Conservation (phyloP, 1,284 basidiomycete species). For the Kwoniella shivajii region DNA sequence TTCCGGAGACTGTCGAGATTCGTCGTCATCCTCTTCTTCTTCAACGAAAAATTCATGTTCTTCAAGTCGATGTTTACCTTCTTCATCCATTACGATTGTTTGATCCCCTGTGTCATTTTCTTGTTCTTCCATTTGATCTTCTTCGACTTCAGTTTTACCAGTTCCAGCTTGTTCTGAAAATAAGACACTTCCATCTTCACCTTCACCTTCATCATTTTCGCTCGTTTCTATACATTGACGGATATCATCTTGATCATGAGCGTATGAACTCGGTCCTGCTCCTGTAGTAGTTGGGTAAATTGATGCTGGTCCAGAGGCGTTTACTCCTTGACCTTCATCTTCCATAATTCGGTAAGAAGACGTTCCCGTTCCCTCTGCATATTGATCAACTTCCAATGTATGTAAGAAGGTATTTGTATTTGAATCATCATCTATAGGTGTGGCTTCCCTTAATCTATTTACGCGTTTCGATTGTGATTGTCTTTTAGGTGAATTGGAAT, state of each 20-base stretch:
- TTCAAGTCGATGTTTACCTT: not conserved
- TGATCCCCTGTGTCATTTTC: not conserved
- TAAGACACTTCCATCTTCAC: conserved; percentile 27
- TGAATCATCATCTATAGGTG: conserved; percentile 18
- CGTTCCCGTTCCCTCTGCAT: too few relatives aligned
- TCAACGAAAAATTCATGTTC: conserved; percentile 7
- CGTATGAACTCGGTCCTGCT: conserved; percentile 14
- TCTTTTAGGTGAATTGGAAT: not conserved
- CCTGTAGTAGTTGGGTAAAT: conserved; percentile 5
- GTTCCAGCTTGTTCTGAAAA: conserved; percentile 40
- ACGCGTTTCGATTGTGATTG: too few relatives aligned
- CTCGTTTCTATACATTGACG: conserved; percentile 16
- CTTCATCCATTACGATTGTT: conserved; percentile 7
- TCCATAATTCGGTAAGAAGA: not conserved
- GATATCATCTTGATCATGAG: not conserved
- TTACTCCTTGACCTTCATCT: too few relatives aligned
- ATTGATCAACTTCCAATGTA: not conserved
- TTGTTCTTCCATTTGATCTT: conserved; percentile 2
- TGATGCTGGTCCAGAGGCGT: conserved; percentile 5
- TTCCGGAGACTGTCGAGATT: too few relatives aligned
- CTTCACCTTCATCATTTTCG: conserved; percentile 32
- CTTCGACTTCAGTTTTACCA: conserved; percentile 6
- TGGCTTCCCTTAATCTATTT: conserved; percentile 25
- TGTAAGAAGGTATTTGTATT: conserved; percentile 2
- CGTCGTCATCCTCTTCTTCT: conserved; percentile 32